Evolutionary conservation across 495 filamentous ascomycete genomes (phyloP).

Genomic region (Hypoxylon subgilvum): DNA sequence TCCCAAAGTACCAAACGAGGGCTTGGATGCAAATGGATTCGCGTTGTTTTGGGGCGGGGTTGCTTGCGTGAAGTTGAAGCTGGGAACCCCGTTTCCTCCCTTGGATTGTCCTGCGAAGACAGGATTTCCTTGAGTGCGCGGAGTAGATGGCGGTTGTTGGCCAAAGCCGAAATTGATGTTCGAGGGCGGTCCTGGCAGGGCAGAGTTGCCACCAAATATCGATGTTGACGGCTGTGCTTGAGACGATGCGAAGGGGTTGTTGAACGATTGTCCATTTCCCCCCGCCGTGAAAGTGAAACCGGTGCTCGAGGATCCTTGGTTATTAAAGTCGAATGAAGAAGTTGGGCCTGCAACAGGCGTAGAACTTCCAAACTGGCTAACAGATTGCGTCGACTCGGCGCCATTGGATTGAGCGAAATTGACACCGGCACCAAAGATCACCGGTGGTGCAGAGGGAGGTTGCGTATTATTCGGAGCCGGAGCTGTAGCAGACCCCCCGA

Average conservation of each 20-base stretch:
- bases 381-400: conserved; percentile 26
- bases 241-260: conserved; percentile 51
- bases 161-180: conserved; percentile 45
- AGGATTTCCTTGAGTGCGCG: conserved; percentile 23
- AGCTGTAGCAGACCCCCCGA: conserved; percentile 26
- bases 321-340: conserved; percentile 36
- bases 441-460: conserved; percentile 11
- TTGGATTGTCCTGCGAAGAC: conserved; percentile 28
- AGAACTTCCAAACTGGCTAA: conserved; percentile 33
- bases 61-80: conserved; percentile 37
- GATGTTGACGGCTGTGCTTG: conserved; percentile 18
- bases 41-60: conserved; percentile 21
- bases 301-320: conserved; percentile 26
- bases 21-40: conserved; percentile 29
- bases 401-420: conserved; percentile 14
- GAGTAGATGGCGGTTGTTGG: conserved; percentile 31
- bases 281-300: conserved; percentile 52
- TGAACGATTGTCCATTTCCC: conserved; percentile 38
- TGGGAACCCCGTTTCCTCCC: conserved; percentile 29
- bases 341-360: conserved; percentile 4
- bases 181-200: conserved; percentile 43
- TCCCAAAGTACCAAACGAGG: conserved; percentile 14
- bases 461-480: conserved; percentile 6
- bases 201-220: conserved; percentile 28
- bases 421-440: conserved; percentile 25